Conservation (phyloP, 306 rosid genomes). For the Dryas drummondii region DNA sequence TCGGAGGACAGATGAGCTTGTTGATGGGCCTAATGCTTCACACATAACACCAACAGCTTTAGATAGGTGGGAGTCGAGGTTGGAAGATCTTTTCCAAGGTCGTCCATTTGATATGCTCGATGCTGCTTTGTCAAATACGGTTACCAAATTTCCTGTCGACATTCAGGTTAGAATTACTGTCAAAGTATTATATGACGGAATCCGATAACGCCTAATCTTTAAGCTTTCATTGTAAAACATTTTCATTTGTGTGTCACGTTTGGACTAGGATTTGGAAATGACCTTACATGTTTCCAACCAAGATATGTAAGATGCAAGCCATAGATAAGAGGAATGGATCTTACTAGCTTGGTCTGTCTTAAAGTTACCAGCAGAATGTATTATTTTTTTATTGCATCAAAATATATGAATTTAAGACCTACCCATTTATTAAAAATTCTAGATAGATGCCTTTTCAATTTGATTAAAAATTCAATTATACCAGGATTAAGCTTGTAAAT, state of each 20-base stretch:
- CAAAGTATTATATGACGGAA: neutral
- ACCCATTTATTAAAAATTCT: neutral
- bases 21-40: slow-evolving; percentile 92
- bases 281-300: neutral
- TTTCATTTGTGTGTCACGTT: neutral
- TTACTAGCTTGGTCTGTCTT: neutral
- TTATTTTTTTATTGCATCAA: neutral
- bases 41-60: slow-evolving; percentile 85
- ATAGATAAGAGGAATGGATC: neutral
- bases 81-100: slow-evolving; percentile 68
- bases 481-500: neutral
- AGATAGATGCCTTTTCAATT: neutral
- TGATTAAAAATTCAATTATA: neutral
- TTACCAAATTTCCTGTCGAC: slow-evolving; percentile 71
- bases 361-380: neutral
- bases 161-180: slow-evolving; percentile 54
- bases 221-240: neutral
- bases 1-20: slow-evolving; percentile 89
- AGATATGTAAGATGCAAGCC: neutral
- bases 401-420: neutral
- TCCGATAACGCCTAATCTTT: neutral
- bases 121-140: slow-evolving; percentile 86
- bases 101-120: slow-evolving; percentile 89
- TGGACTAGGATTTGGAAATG: neutral
- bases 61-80: slow-evolving; percentile 77